Conservation (phyloP, 495 filamentous ascomycete genomes). For the Cairneyella variabilis region DNA sequence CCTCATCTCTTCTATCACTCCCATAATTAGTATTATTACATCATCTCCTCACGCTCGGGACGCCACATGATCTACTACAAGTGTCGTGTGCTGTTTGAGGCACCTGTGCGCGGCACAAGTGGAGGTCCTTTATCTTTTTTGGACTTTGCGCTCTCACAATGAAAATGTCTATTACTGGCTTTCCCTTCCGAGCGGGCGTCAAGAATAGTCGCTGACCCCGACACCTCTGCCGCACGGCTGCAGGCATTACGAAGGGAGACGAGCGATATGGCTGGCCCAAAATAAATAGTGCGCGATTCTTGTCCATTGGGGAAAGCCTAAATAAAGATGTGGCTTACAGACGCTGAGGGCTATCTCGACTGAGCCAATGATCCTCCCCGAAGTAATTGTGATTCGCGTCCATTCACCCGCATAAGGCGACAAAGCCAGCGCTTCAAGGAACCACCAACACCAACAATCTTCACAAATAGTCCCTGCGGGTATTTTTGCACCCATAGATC, state of each 20-base stretch:
- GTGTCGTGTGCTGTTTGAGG: no score
- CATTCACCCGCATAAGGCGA: neutral
- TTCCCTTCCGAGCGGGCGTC: constrained; percentile 4
- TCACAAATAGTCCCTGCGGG: neutral
- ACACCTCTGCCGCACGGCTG: constrained; percentile 4
- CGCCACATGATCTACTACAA: constrained; percentile 1
- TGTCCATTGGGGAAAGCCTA: neutral
- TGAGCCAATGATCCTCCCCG: constrained; percentile 3
- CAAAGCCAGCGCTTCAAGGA: constrained; percentile 3
- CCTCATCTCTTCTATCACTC: neutral
- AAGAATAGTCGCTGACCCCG: constrained; percentile 19
- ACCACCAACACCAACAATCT: constrained; percentile 6
- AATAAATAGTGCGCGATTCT: neutral
- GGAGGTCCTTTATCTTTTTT: no score
- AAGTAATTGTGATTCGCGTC: neutral
- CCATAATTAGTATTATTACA: neutral
- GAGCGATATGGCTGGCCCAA: neutral
- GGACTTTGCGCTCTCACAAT: no score
- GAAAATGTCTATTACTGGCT: no score
- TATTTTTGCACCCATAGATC: constrained; percentile 4
- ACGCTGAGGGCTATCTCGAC: neutral
- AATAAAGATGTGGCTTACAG: constrained; percentile 10
- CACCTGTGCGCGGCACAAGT: no score
- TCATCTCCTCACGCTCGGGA: neutral
- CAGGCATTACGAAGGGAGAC: neutral